Conservation (phyloP, 768 basidiomycete species). For the Lenzites betulinus region DNA sequence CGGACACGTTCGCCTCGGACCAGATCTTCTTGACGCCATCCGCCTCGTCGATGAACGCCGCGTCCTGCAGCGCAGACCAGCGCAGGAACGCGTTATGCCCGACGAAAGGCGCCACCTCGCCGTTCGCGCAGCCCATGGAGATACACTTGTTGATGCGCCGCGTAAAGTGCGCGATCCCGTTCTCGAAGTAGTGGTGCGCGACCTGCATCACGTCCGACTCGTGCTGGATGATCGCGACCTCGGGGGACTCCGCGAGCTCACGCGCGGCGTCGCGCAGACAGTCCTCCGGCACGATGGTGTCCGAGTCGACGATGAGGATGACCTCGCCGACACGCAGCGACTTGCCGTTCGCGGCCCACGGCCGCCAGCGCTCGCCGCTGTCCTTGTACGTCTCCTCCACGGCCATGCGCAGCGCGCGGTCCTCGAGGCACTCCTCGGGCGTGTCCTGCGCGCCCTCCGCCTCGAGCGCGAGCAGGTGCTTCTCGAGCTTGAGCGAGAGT, state of each 20-base stretch:
- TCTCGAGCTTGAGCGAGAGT: constrained; percentile 63
- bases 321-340: constrained; percentile 77
- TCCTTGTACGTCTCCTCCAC: constrained; percentile 72
- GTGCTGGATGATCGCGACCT: constrained; percentile 89
- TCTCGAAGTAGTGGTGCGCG: constrained; percentile 88
- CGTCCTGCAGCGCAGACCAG: constrained; percentile 91
- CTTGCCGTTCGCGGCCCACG: constrained; percentile 77
- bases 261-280: constrained; percentile 90
- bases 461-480: constrained; percentile 49
- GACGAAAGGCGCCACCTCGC: constrained; percentile 82
- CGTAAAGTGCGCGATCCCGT: constrained; percentile 87
- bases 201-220: constrained; percentile 94
- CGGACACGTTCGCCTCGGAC: constrained; percentile 81
- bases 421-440: constrained; percentile 58
- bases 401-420: constrained; percentile 69
- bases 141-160: constrained; percentile 84
- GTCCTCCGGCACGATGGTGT: constrained; percentile 82
- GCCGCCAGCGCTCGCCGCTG: constrained; percentile 59
- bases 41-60: constrained; percentile 66
- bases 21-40: constrained; percentile 74
- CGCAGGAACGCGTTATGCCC: constrained; percentile 89
- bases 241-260: constrained; percentile 78
- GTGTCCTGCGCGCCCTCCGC: constrained; percentile 41
- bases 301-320: constrained; percentile 82
- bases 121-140: constrained; percentile 77